Percentiles rank a stretch among this genome's conserved stretches.
Conservation (phyloP, 225 moss, liverwort and hornwort species). For the Rhytidiadelphus loreus region DNA sequence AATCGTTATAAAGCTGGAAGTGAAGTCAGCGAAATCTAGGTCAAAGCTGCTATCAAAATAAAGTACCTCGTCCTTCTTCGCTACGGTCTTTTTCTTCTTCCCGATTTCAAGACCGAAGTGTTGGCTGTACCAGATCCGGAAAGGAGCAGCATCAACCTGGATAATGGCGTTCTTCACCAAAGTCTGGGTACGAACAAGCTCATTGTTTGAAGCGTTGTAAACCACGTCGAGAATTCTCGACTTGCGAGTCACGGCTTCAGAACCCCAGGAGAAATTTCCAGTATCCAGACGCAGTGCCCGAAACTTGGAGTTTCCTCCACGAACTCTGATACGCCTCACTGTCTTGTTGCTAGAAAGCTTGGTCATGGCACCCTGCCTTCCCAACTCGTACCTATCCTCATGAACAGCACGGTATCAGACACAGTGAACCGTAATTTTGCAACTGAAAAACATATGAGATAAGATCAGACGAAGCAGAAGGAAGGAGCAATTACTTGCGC, state of each 20-base stretch:
- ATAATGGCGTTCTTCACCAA: constrained; percentile 55
- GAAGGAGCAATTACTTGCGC: constrained; percentile 2
- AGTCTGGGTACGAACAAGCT: constrained; percentile 47
- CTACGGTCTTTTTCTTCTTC: constrained; percentile 42
- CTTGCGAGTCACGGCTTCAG: constrained; percentile 70
- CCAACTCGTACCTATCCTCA: constrained; percentile 71
- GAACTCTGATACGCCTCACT: constrained; percentile 59
- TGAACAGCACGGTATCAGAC: background rate
- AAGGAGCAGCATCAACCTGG: constrained; percentile 56
- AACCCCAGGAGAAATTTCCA: constrained; percentile 88
- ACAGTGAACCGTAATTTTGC: background rate
- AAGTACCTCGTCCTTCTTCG: constrained; percentile 50
- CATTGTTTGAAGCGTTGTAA: constrained; percentile 71
- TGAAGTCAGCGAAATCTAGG: background rate
- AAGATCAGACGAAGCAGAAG: background rate
- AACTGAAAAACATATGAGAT: background rate
- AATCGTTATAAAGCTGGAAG: background rate
- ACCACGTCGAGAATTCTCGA: constrained; percentile 73
- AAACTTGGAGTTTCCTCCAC: constrained; percentile 78
- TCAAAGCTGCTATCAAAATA: background rate
- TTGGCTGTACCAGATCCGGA: constrained; percentile 52
- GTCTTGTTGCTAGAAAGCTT: constrained; percentile 96
- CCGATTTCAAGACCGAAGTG: constrained; percentile 47
- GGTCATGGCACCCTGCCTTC: constrained; percentile 81
- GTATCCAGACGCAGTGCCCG: constrained; percentile 75